Evolutionary conservation across 2,329 filamentous ascomycete species (phyloP).

Genomic region (Keithomyces neogunnii): DNA sequence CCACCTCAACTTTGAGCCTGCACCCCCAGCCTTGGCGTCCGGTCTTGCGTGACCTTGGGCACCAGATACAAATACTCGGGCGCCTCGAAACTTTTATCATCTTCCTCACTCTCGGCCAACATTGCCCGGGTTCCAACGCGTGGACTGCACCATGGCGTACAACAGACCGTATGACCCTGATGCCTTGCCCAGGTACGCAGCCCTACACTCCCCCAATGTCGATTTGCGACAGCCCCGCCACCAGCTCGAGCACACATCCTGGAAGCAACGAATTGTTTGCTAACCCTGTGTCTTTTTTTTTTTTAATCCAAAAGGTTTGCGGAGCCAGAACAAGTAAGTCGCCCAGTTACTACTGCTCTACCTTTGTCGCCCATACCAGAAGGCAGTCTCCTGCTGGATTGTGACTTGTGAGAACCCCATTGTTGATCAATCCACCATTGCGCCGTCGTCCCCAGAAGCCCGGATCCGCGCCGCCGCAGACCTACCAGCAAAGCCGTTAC

Average conservation of each 20-base stretch:
- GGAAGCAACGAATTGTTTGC: background rate
- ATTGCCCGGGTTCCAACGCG: background rate
- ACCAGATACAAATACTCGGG: background rate
- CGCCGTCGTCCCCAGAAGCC: conserved; percentile 22
- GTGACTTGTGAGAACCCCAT: background rate
- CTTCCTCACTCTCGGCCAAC: background rate
- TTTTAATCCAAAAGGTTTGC: conserved; percentile 47
- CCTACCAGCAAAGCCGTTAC: conserved; percentile 29
- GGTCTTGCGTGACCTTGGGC: background rate
- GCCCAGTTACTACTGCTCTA: background rate
- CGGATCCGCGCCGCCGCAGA: conserved; percentile 17
- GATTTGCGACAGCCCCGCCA: no score
- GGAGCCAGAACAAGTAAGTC: conserved; percentile 60
- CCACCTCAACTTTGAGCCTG: no score
- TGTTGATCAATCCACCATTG: background rate
- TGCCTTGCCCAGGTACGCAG: conserved; percentile 76
- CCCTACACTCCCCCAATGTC: background rate
- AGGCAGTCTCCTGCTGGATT: background rate
- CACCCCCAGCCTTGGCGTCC: background rate
- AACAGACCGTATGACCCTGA: conserved; percentile 90
- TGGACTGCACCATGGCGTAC: conserved; percentile 66
- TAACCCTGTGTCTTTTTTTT: background rate
- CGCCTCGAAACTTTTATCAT: background rate
- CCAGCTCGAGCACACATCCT: background rate
- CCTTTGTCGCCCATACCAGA: background rate